These are phyloP conservation scores for Spizellomyces sp. DNA, from an alignment of 192 early-diverging fungal species.

Conservation along the genomic window DNA sequence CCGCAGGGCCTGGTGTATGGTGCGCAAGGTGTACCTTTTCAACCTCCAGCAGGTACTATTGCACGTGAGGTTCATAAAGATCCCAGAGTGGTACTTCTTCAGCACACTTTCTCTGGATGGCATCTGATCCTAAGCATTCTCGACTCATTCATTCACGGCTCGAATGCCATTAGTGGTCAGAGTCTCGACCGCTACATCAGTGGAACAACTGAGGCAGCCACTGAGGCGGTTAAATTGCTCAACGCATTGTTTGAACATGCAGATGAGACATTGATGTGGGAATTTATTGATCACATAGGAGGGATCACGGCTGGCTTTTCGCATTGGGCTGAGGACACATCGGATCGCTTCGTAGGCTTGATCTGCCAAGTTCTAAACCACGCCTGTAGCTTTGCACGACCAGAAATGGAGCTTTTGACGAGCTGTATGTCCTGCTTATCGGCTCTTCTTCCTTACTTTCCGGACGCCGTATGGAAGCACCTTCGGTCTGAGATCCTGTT, in stretches of 20 bases:
- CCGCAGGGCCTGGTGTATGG: slow-evolving; percentile 26
- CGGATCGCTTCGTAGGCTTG: slow-evolving; percentile 33
- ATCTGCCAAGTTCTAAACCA: slow-evolving; percentile 43
- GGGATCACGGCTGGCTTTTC: slow-evolving; percentile 1
- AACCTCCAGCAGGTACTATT: slow-evolving; percentile 16
- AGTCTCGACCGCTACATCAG: not conserved
- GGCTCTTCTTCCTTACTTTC: slow-evolving; percentile 29
- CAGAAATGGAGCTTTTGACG: slow-evolving; percentile 41
- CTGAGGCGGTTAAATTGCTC: slow-evolving; percentile 38
- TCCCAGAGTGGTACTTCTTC: slow-evolving; percentile 22
- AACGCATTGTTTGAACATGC: slow-evolving; percentile 40
- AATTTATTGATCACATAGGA: slow-evolving; percentile 35
- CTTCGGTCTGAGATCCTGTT: slow-evolving; percentile 40
- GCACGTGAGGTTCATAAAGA: slow-evolving; percentile 25
- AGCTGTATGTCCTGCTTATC: slow-evolving; percentile 38
- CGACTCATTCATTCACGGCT: slow-evolving; percentile 43
- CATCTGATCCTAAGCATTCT: slow-evolving; percentile 42
- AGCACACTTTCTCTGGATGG: slow-evolving; percentile 45
- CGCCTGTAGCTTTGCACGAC: slow-evolving; percentile 20
- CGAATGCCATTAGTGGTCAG: not conserved
- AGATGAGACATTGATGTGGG: slow-evolving; percentile 10
- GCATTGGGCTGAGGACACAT: slow-evolving; percentile 7
- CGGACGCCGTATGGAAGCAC: slow-evolving; percentile 40
- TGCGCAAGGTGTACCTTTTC: slow-evolving; percentile 14
- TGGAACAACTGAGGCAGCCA: slow-evolving; percentile 24